Evolutionary conservation across 495 filamentous ascomycete genomes (phyloP).

Genomic region (Penicillium flavigenum): DNA sequence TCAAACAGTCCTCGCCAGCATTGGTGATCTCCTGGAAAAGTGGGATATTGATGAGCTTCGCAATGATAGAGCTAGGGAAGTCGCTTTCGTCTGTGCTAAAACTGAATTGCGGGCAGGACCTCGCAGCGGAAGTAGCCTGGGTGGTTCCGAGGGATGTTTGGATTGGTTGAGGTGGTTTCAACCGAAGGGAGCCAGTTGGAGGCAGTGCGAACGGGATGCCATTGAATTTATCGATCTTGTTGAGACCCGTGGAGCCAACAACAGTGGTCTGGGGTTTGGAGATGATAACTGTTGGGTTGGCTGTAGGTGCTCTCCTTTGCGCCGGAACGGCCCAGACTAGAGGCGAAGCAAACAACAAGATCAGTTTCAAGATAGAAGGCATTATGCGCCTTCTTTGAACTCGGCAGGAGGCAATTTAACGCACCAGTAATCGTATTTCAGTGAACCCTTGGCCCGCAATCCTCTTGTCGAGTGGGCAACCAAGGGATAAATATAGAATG

Average conservation of each 20-base stretch:
- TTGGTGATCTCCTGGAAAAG: slow-evolving; percentile 51
- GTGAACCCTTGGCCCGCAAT: neutral
- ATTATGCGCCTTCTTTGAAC: slow-evolving; percentile 4
- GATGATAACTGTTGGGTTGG: slow-evolving; percentile 45
- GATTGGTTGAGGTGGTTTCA: slow-evolving; percentile 58
- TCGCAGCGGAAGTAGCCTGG: slow-evolving; percentile 48
- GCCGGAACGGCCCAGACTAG: slow-evolving; percentile 19
- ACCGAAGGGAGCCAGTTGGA: slow-evolving; percentile 56
- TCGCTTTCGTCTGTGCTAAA: slow-evolving; percentile 42
- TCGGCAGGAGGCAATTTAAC: neutral
- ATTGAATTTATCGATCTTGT: slow-evolving; percentile 53
- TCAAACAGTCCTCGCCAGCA: slow-evolving; percentile 65
- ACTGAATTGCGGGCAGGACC: slow-evolving; percentile 55
- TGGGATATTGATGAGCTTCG: slow-evolving; percentile 52
- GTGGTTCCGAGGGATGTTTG: slow-evolving; percentile 49
- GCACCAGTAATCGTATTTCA: neutral
- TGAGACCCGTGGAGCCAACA: slow-evolving; percentile 39
- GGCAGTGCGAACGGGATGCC: slow-evolving; percentile 66
- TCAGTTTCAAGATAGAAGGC: slow-evolving; percentile 8
- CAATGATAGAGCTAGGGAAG: slow-evolving; percentile 46
- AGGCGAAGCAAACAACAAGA: slow-evolving; percentile 10
- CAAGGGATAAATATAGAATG: slow-evolving; percentile 7
- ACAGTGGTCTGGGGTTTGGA: slow-evolving; percentile 48
- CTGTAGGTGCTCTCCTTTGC: slow-evolving; percentile 20
- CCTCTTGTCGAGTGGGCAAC: neutral